Base-by-base conservation (phyloP, 345 rosid species). In the Pistacia integerrima region DNA sequence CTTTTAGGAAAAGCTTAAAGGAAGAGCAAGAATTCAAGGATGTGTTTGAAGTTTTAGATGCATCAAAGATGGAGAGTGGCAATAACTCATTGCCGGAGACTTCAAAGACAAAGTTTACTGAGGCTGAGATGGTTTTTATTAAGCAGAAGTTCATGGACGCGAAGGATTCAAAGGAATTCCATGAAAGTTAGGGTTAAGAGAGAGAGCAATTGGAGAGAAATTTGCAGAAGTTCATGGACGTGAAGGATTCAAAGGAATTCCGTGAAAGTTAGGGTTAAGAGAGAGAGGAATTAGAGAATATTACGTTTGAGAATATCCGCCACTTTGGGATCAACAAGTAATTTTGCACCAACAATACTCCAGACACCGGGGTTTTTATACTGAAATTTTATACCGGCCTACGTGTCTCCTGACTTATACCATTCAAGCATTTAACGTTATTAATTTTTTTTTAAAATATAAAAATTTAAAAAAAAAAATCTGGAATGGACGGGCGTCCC, bases 11-110 rank as follows among this genome's bases (percentile, higher is more conserved):
- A 76, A 86, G 86, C 83, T 92, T 93, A 12, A 91, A 82, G 83
- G 89, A 86, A 61, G 94, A 92, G 72, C 89, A 90, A 60, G 98
- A 94, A 75, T 97, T 92, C 75, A 97, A 97, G 82, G 99, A 97
- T 86, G 99, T 97, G 52, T 94, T 83, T 67, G 99, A 97, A 87
- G 98, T 97, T 81, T 79, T 85, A 58, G 99, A 97, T 66, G 76
- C 88, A 44, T 75, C 85, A 20, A 89, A 81, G 84, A 80, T 78
- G 77, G 90, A 82, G 82, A 84, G 76, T 77, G 66, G 64, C 67
- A 73, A 81, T 77, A 78, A 77, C 73, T 82, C 79, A 11, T 76
- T 84, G 20, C 84, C 49, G 48, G 81, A 76, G 62, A 67, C 75
- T 71, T 81, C 81, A 62, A 78, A 57, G 72, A 75, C 84, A 72